Conservation (phyloP, 176 grass and related monocot genomes). For the Neostapfia colusana region DNA sequence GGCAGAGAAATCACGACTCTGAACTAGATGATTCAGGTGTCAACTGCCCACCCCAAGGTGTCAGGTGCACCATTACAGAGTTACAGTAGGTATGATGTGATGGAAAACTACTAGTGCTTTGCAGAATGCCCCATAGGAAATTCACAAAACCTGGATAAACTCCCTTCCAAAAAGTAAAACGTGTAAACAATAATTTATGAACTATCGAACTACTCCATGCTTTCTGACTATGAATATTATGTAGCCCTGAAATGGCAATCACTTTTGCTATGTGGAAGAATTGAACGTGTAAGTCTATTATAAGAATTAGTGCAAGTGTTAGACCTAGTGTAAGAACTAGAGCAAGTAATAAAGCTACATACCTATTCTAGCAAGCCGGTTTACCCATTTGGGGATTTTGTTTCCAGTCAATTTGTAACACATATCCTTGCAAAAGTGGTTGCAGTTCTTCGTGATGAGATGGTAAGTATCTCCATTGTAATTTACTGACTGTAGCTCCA, state of each 20-base stretch:
- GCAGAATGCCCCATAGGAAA: not conserved
- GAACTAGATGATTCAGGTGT: not conserved
- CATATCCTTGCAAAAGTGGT: slow-evolving; percentile 96
- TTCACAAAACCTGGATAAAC: slow-evolving; percentile 19
- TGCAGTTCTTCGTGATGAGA: slow-evolving; percentile 95
- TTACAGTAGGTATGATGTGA: slow-evolving; percentile 15
- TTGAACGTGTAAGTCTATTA: slow-evolving; percentile 22
- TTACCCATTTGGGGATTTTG: slow-evolving; percentile 89
- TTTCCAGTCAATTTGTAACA: slow-evolving; percentile 86
- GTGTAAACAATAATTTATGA: slow-evolving; percentile 16
- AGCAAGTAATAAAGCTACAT: slow-evolving; percentile 31
- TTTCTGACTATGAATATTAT: slow-evolving; percentile 31
- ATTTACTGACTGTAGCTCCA: slow-evolving; percentile 85
- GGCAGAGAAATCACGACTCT: not conserved
- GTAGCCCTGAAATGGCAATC: slow-evolving; percentile 16
- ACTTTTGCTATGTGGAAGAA: slow-evolving; percentile 8
- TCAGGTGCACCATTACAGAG: not conserved
- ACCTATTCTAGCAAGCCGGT: slow-evolving; percentile 95
- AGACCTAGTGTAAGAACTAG: slow-evolving; percentile 25
- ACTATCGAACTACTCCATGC: slow-evolving; percentile 22
- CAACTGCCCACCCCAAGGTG: not conserved
- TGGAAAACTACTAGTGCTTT: slow-evolving; percentile 7
- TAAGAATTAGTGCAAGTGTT: not conserved
- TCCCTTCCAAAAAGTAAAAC: slow-evolving; percentile 36
- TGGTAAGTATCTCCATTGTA: slow-evolving; percentile 96